phyloP scores from a whole-genome alignment of 2,329 filamentous ascomycete genomes.

The Xylaria digitata region DNA sequence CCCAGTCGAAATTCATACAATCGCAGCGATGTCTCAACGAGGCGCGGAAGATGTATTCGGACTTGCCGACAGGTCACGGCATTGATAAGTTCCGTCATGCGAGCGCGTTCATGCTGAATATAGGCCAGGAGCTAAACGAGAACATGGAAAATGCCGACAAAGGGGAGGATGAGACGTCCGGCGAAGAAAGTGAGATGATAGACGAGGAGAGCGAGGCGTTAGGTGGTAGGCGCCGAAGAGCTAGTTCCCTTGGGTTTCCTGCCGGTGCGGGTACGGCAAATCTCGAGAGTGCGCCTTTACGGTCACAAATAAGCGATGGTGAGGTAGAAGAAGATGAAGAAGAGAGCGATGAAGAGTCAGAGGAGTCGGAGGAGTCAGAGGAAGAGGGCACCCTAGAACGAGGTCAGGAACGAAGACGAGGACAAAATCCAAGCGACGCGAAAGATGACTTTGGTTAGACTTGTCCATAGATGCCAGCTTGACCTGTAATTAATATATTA shows the following conservation, averaged over 20 bases:
- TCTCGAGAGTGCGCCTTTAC: slow-evolving; percentile 65
- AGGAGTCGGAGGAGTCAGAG: background rate
- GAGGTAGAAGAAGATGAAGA: slow-evolving; percentile 23
- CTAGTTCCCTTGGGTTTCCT: slow-evolving; percentile 63
- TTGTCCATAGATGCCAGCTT: slow-evolving; percentile 1
- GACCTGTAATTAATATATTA: slow-evolving; percentile 8
- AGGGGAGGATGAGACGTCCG: slow-evolving; percentile 33
- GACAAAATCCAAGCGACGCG: slow-evolving; percentile 20
- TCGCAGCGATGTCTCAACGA: slow-evolving; percentile 81
- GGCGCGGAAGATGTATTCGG: slow-evolving; percentile 67
- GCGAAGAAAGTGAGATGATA: slow-evolving; percentile 53
- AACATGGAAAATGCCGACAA: slow-evolving; percentile 56
- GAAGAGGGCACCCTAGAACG: background rate
- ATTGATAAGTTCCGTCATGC: slow-evolving; percentile 64
- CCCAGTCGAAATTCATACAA: slow-evolving; percentile 79
- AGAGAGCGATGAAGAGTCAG: slow-evolving; percentile 1
- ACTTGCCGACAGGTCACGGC: slow-evolving; percentile 62
- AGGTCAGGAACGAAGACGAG: background rate
- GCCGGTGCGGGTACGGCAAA: slow-evolving; percentile 51
- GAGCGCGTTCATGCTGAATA: slow-evolving; percentile 62
- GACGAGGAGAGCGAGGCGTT: slow-evolving; percentile 66
- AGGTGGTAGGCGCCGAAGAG: slow-evolving; percentile 64
- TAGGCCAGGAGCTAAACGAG: slow-evolving; percentile 63
- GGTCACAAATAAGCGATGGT: slow-evolving; percentile 38
- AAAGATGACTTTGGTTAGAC: slow-evolving; percentile 39